Base-by-base conservation (phyloP, 495 filamentous ascomycete genomes). In the Friedmanniomyces endolithicus region DNA sequence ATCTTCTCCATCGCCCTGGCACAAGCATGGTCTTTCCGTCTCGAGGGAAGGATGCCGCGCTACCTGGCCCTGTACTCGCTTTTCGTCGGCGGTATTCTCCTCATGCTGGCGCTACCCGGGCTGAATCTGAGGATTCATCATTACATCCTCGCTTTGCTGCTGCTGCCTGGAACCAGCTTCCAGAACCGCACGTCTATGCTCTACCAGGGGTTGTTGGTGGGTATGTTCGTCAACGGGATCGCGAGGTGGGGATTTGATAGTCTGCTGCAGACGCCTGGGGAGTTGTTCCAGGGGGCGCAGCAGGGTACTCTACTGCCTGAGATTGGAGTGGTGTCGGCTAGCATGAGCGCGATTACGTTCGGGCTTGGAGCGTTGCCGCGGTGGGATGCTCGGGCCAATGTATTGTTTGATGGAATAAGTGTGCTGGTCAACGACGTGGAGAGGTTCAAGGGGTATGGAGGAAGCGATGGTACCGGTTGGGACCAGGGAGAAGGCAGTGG, bases 221-320 rank as follows among this genome's bases (percentile, higher is more conserved):
- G 90, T 14, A 73, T 97, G 0, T 95, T 95, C 68, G 79, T 94
- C 70, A 95, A 97, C 63, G 90, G 90, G 17, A 79, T 88, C 56
- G 90, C 89, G 12, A 75, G 90, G 16, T 97, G 90, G 90, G 90
- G 88, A 12, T 97, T 94, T 61, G 90, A 89, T 47, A 78, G 83
- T 1, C 79, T 97, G 53, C 75, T 96, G n/a, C 86, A 96, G 69
- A 96, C 92, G 0, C 77, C 83, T 0, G 78, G 69, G 1, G 79
- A 79, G 19, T 67, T 97, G 37, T 75, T 78, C 34, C 83, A 81
- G 4, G 84, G 85, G 39, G 79, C 78, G 1, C 80, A 82, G 68
- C 72, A 81, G 52, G 80, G 80, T 14, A 78, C 80, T 2, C 66
- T 78, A 0, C 74, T 86, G 29, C 88, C 88, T 1, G 71, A 69